Base-by-base conservation (phyloP, 2,329 filamentous ascomycete species). In the Aurifilum marmelostoma region DNA sequence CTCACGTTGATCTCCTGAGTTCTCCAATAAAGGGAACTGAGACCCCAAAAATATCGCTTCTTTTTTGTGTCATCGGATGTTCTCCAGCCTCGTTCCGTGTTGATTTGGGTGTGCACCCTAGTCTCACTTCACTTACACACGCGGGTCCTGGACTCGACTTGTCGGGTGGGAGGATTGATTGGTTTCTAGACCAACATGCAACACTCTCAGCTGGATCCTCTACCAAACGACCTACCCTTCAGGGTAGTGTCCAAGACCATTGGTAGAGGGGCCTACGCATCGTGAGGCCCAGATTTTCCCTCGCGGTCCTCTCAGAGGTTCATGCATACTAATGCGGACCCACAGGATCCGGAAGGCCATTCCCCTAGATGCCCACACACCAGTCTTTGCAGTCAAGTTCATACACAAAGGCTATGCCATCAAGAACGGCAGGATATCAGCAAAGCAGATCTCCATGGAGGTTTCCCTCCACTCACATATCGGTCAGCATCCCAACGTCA, bases 401-500 rank as follows among this genome's bases (percentile, higher is more conserved):
- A 97, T 99, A 78, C 95, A 99, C 83, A 99, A 99, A 82, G 91
- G 92, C 73, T 97, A 97, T 80, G 97, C 96, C 69, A 88, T 93
- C 75, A 92, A 91, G 75, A 89, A 95, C 85, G 96, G 96, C 77
- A 92, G 93, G 71, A 90, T 99, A 74, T 93, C 92, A 39, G 87
- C 91, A 43, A 95, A 97, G 77, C 96, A 99, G 81, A 89, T 99
- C 72, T 88, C 90, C 75, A 93, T 97, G 87, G 96, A 99, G 81
- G 92, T 97, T 54, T 92, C 92, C 3, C 86, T 99, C 24, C 96
- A 99, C 82, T 91, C 90, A 65, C 91, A 95, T 76, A 90, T 98
- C 67, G 93, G 92, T 62, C 90, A 92, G 73, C 97, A 99, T 78
- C 89, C 91, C 66, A 97, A 99, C 79, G 91, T 99, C 73, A 97